Evolutionary conservation across 495 filamentous ascomycete genomes (phyloP).

Genomic region (Glonium stellatum): DNA sequence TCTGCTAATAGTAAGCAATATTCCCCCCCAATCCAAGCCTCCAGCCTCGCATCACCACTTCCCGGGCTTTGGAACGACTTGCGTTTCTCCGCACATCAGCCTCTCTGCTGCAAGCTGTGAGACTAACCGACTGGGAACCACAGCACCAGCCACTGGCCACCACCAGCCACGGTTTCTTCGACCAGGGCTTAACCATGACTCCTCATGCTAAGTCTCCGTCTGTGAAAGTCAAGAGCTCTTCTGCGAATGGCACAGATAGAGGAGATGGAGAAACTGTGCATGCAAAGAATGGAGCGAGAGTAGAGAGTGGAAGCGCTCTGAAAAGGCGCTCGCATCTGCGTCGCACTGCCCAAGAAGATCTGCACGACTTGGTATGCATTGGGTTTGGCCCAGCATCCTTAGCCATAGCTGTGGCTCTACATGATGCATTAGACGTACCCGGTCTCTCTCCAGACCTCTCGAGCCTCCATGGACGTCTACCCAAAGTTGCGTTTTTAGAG

Average conservation of each 20-base stretch:
- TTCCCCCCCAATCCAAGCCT: no score
- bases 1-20: no score
- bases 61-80: no score
- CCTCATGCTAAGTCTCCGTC: conserved; percentile 19
- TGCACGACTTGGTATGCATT: conserved; percentile 80
- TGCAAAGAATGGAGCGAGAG: neutral
- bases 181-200: conserved; percentile 7
- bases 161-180: neutral
- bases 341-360: conserved; percentile 43
- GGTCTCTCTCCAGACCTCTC: conserved; percentile 17
- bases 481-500: conserved; percentile 78
- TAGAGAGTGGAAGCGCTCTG: neutral
- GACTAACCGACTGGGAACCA: neutral
- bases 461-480: conserved; percentile 36
- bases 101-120: no score
- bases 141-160: neutral
- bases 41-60: no score
- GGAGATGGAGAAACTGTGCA: neutral
- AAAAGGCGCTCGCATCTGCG: conserved; percentile 30
- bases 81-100: no score
- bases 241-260: neutral
- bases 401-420: conserved; percentile 83
- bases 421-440: conserved; percentile 51
- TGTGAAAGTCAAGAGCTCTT: neutral
- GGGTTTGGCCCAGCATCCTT: conserved; percentile 92